These are phyloP conservation scores for Hyparrhenia diplandra DNA, from an alignment of 176 grass and related monocot genomes.

Conservation along the genomic window DNA sequence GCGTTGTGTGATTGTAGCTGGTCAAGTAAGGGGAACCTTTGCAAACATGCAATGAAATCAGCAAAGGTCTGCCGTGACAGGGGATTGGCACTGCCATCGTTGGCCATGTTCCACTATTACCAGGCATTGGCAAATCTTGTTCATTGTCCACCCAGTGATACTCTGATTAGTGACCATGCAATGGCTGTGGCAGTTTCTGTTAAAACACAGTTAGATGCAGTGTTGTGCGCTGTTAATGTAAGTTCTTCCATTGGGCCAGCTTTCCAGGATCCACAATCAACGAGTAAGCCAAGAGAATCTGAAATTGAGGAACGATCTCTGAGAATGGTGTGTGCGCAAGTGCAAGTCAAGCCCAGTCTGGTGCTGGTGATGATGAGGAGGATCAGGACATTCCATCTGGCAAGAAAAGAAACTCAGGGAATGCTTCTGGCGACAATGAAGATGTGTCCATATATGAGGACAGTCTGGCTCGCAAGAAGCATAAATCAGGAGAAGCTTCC, in stretches of 20 bases:
- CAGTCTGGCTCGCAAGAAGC: neutral
- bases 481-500: neutral
- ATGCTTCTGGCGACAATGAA: neutral
- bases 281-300: constrained; percentile 27
- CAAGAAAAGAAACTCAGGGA: constrained; percentile 17
- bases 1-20: constrained; percentile 74
- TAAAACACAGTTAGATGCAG: constrained; percentile 56
- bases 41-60: constrained; percentile 68
- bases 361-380: neutral
- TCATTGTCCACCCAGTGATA: constrained; percentile 68
- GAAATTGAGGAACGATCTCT: neutral
- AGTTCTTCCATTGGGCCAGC: neutral
- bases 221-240: constrained; percentile 24
- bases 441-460: neutral
- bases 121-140: constrained; percentile 63
- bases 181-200: constrained; percentile 71
- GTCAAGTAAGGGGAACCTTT: constrained; percentile 74
- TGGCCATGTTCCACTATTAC: constrained; percentile 58
- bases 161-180: constrained; percentile 71
- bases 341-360: constrained; percentile 2
- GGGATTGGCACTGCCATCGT: constrained; percentile 52
- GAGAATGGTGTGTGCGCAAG: constrained; percentile 18
- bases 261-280: constrained; percentile 3
- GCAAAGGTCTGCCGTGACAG: constrained; percentile 57
- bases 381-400: neutral